Conservation (phyloP, 768 basidiomycete genomes). For the Cyathus striatus region DNA sequence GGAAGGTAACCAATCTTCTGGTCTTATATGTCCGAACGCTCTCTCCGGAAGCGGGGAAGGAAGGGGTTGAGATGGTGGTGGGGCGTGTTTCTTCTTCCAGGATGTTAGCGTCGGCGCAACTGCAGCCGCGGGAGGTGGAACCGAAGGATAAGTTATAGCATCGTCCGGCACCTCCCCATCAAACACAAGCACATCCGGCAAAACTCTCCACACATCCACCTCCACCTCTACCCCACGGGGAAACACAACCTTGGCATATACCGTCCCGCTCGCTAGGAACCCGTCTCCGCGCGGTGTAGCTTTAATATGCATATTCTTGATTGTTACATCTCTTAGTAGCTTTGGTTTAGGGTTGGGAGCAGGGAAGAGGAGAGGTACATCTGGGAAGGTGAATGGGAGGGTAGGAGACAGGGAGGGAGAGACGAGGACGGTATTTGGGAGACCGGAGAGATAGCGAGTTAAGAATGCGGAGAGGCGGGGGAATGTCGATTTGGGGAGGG, state of each 20-base stretch:
- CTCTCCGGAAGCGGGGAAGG: conserved; percentile 64
- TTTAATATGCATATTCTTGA: conserved; percentile 70
- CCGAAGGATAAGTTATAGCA: conserved; percentile 6
- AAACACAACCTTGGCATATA: conserved; percentile 60
- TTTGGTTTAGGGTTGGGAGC: conserved; percentile 58
- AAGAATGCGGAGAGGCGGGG: conserved; percentile 55
- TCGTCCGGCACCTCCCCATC: conserved; percentile 59
- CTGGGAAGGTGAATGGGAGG: too few relatives aligned
- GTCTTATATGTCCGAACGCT: conserved; percentile 74
- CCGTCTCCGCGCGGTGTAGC: conserved; percentile 33
- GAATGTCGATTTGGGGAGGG: conserved; percentile 34
- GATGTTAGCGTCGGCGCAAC: too few relatives aligned
- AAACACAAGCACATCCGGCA: conserved; percentile 75
- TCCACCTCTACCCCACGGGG: conserved; percentile 64
- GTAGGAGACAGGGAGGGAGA: conserved; percentile 49
- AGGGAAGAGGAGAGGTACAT: conserved; percentile 54
- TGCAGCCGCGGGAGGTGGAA: neutral
- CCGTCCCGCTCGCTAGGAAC: conserved; percentile 67
- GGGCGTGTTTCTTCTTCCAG: conserved; percentile 4
- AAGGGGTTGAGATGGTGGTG: conserved; percentile 43
- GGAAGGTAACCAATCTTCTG: conserved; percentile 61
- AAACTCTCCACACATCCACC: conserved; percentile 57
- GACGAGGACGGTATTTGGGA: conserved; percentile 53
- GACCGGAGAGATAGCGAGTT: conserved; percentile 56
- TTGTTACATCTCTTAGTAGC: conserved; percentile 67